Evolutionary conservation across 495 filamentous ascomycete genomes (phyloP), one percentile per base, ranked within the genome.

Genomic region (Neurospora sp.): DNA sequence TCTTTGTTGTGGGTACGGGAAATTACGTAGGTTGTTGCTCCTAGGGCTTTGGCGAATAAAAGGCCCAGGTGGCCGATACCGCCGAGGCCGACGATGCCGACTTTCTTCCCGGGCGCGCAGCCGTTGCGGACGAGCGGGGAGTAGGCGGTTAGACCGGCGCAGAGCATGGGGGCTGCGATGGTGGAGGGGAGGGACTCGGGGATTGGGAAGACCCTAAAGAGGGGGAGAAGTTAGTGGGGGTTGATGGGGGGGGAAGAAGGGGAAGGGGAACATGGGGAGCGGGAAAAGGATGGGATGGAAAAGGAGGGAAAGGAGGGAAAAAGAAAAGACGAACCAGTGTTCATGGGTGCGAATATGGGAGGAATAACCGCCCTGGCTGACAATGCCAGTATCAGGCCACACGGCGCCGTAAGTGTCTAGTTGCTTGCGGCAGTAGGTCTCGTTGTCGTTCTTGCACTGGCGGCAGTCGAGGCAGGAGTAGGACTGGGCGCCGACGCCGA

Each of bases 151-250:
- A 96, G 82, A 62, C 94, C 94, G 40, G 93, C 94, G 80, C 94
- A 97, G 77, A 97, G 86, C 93, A 97, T 96, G 2, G 93, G 94
- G 17, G 94, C 94, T 2, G 91, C 93, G 39, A 89, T 78, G 54
- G 85, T 85, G 76, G 84, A 89, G 28, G 89, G 81, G 59, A 97
- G 87, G 6, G 84, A 86, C 21, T 92, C 90, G 21, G 94, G 94
- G 73, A 97, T 95, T 34, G 90, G 90, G 84, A 94, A 95, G 34
- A 88, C 86, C 82, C 83, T 85, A 21, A 10, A 7, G 39, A 17
- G 5, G 0, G 19, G 7, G 19, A 45, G 19, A 19, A 3, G 42
- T 19, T 9, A 45, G 19, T 45, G 6, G 42, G 42, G 13, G 19
- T 38, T 0, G 42, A 43, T 43, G 42, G 19, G 11, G 2, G 2